Evolutionary conservation across 768 basidiomycete species (phyloP), one percentile per base, ranked within the genome.

Genomic region (Leccinum incarnatum): DNA sequence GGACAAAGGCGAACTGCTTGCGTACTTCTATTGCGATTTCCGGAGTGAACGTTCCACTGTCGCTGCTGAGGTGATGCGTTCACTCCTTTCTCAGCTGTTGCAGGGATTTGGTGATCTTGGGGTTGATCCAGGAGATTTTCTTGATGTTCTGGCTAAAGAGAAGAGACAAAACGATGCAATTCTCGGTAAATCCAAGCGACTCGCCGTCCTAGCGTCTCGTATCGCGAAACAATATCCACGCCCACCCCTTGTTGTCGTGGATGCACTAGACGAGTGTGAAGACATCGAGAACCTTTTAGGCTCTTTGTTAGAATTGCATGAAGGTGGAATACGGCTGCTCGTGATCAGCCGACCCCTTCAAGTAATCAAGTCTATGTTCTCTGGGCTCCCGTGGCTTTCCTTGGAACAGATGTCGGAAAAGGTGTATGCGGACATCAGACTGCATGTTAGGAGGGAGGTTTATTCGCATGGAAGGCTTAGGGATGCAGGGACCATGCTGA

Each of bases 201-300:
- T 49, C 17, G 48, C 48, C 5, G 3, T 15, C 25, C 25, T 49
- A 10, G 9, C n/a, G 25, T 62, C 62, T 7, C 25, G 30, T 7
- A 29, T 36, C 0, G 58, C 54, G 8, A 42, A 37, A 14, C 10
- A 4, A 10, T 42, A 57, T 19, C 14, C 2, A 9, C 51, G n/a
- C 3, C 56, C 17, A 5, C 66, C 62, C 0, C 17, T 57, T 8
- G 1, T 64, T 2, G 53, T 61, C 5, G 48, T 67, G 1, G 65
- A 67, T 21, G 66, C 58, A 0, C 40, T 67, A 1, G 66, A 67
- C 19, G 65, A 67, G 51, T 67, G 66, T 36, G 29, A 45, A 19
- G 55, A 63, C 4, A 2, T 64, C 6, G 48, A 59, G 9, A n/a
- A 25, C 0, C 53, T 63, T 14, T 29, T 66, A 0, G n/a, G 25